Base-by-base conservation (phyloP, 169 alveolate species). In the Plasmodium billcollinsi region DNA sequence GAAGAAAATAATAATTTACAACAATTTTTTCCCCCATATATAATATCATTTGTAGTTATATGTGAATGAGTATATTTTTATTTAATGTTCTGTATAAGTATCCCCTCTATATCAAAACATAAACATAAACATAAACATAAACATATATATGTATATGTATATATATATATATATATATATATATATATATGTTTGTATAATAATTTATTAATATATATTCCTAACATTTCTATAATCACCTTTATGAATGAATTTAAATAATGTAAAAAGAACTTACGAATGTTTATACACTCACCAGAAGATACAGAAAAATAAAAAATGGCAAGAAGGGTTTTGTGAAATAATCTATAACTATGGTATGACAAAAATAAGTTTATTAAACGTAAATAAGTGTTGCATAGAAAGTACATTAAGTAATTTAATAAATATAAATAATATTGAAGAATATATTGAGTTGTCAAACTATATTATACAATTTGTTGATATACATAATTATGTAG, bases 261-360 rank as follows among this genome's bases (percentile, higher is more conserved):
- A 15, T 14, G 69, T 66, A 11, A 78, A 78, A 43, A 66, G 89
- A 59, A 78, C 89, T 3, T 78, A 78, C 20, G 78, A 78, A 39
- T 78, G 89, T 76, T 58, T 78, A 33, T 78, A 78, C 26, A 78
- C 89, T 26, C 89, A 78, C 61, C 89, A 78, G 61, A 78, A 78
- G 54, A 50, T 43, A 50, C 89, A 78, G 39, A 78, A 78, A 45
- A 78, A 45, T 45, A 78, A 78, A 66, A 78, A 78, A 78, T 78
- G 89, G 89, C 52, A 78, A 43, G 89, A 78, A 20, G 89, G 89
- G 12, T 65, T 26, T 50, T 78, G 89, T 71, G 89, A 78, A 65
- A 49, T 78, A 29, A 50, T 78, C 4, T 61, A 52, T 14, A 78
- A 71, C 70, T 66, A 78, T 43, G 89, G 89, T 2, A 29, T 52